Base-by-base conservation (phyloP, 768 basidiomycete species). In the Naganishia antarctica region DNA sequence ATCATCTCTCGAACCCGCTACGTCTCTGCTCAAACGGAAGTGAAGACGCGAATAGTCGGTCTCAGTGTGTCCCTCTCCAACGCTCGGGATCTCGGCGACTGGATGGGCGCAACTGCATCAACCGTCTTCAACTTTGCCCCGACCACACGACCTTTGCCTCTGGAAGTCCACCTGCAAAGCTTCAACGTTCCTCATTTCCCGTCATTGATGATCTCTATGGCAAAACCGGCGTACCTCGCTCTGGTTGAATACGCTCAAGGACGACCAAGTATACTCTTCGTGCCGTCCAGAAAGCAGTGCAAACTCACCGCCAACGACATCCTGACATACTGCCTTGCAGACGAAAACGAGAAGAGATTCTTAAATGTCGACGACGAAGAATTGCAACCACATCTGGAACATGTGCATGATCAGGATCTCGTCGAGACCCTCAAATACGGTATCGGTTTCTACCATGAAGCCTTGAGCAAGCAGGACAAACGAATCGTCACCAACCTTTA, bases 41-140 rank as follows among this genome's bases (percentile, higher is more conserved):
- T 85, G 71, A 90, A 90, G 79, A 97, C 93, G 0, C 86, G 96
- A 34, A 88, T 98, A 63, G 90, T 99, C 44, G 93, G 91, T 0
- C 92, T 91, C 70, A 88, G 90, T 66, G 93, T 96, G 1, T 96
- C 94, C 1, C 82, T 99, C 16, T 90, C 96, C 21, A 97, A 98
- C 71, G 94, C 94, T 1, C 84, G 90, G 18, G 96, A 97, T 75
- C 81, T 99, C 0, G 92, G 93, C 26, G 92, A 98, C 72, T 99
- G 96, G 96, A 90, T 99, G 78, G 94, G 92, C 34, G 91, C 88
- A 0, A 87, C 88, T 0, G 86, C 88, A 3, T 92, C 96, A 73
- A 89, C 89, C 1, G 89, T 96, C 69, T 99, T 98, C 86, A 99
- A 97, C 80, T 96, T 99, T 78, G 87, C 92, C 0, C 92, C 93